Evolutionary conservation across 805 yeast species (phyloP), one percentile per base, ranked within the genome.

Genomic region (Naumovozyma dairenensis): DNA sequence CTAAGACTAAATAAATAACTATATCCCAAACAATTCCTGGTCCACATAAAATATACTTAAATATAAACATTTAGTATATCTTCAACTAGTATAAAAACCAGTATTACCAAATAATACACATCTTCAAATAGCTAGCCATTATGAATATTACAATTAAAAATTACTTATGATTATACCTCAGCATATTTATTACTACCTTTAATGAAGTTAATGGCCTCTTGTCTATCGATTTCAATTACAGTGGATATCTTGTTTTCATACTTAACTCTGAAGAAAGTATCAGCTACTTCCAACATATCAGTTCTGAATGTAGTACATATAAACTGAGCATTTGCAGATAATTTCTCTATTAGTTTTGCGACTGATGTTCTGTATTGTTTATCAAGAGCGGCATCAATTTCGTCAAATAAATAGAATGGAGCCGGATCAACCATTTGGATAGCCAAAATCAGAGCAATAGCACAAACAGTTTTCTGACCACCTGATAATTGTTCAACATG

Each of bases 381-480:
- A 59, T 92, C 98, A 42, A 92, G 66, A 46, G 89, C 92, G 4
- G 97, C 96, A 61, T 92, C 98, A 38, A 92, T 80, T 62, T 92
- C 98, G 59, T 92, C 98, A 57, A 92, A 89, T 30, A 92, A 60
- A 53, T 92, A 92, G 56, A 92, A 92, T 31, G 97, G 96, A 6
- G 96, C 96, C 8, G 97, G 97, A 46, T 92, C 97, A 43, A 93
- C 84, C 51, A 72, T 76, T 62, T 92, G 98, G 39, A 89, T 84
- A 4, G 98, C 96, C 37, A 92, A 67, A 44, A 92, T 87, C 32
- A 92, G 69, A 0, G 97, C 87, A 45, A 92, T 76, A 1, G 98
- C 97, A 65, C 97, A 87, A n/a, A 92, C 64, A 0, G 96, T 82
- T 55, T 89, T 89, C 52, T 92, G 98, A 8, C 98, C 98, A 26